Evolutionary conservation across 2,329 filamentous ascomycete genomes (phyloP).

Genomic region (Rhytidhysteron rufulum): DNA sequence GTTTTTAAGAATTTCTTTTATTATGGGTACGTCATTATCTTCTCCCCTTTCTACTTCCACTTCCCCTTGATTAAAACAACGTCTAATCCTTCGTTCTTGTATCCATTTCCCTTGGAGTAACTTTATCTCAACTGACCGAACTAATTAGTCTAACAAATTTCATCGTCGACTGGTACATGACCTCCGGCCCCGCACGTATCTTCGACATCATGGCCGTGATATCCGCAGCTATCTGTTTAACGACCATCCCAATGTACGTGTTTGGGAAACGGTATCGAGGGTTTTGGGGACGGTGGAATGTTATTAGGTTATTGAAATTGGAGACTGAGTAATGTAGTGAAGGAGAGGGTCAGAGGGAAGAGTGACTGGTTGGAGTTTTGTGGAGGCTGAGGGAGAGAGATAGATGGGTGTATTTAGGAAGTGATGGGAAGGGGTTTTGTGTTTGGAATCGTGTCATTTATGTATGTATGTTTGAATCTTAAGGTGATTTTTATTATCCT

Average conservation of each 20-base stretch:
- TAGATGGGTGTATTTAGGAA: no score
- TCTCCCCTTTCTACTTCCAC: background rate
- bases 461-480: no score
- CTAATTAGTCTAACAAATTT: conserved; percentile 19
- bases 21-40: conserved; percentile 13
- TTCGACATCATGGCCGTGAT: conserved; percentile 23
- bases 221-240: conserved; percentile 1
- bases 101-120: no score
- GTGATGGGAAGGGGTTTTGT: no score
- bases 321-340: no score
- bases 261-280: conserved; percentile 3
- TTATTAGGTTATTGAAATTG: conserved; percentile 2
- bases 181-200: conserved; percentile 21
- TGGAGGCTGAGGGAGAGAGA: no score
- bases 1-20: conserved; percentile 32
- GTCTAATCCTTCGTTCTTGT: no score
- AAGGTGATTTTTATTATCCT: no score
- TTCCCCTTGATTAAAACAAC: background rate
- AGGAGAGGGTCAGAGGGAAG: no score
- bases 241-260: conserved; percentile 2
- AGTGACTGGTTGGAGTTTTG: no score
- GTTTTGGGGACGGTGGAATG: conserved; percentile 1
- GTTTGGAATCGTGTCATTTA: no score
- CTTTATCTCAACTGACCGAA: background rate
- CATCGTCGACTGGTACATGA: conserved; percentile 28